A percentile compares a stretch with the other conserved stretches of the same genome.
These are phyloP conservation scores for Hypericum perforatum DNA, from an alignment of 345 rosid species.

Conservation along the genomic window DNA sequence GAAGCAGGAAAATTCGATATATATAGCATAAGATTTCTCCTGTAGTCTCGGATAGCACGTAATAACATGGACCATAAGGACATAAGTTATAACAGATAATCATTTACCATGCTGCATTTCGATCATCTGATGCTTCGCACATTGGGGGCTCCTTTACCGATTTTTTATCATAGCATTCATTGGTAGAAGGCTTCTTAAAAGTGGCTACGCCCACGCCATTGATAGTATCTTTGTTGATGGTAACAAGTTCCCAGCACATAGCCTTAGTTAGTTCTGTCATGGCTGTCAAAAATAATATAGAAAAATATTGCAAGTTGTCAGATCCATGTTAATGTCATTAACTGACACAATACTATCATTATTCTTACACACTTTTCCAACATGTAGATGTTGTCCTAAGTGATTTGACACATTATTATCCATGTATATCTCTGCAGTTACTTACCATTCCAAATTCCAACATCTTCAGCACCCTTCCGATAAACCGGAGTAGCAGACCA, in stretches of 20 bases:
- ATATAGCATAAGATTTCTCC: no score
- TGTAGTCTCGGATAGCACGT: no score
- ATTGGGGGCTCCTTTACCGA: conserved; percentile 61
- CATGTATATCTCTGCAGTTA: no score
- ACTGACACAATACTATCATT: not conserved
- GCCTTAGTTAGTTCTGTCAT: not conserved
- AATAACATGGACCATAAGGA: no score
- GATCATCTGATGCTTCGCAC: conserved; percentile 73
- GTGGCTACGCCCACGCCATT: conserved; percentile 1
- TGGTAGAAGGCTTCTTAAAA: not conserved
- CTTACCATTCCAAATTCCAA: conserved; percentile 1
- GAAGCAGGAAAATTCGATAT: no score
- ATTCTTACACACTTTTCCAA: not conserved
- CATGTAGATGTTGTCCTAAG: not conserved
- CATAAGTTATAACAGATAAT: no score
- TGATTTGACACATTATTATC: no score
- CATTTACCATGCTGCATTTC: conserved; percentile 80
- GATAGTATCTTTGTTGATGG: not conserved
- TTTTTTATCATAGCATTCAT: conserved; percentile 22
- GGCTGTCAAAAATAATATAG: not conserved
- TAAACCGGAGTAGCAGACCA: conserved; percentile 6
- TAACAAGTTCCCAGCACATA: conserved; percentile 2
- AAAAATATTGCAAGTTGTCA: no score
- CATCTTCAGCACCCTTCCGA: not conserved
- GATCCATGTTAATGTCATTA: not conserved